A percentile compares a stretch with the other conserved stretches of the same genome.
phyloP scores from a whole-genome alignment of 1,284 basidiomycete species.

The Ceratorhiza oryzae-sativae region DNA sequence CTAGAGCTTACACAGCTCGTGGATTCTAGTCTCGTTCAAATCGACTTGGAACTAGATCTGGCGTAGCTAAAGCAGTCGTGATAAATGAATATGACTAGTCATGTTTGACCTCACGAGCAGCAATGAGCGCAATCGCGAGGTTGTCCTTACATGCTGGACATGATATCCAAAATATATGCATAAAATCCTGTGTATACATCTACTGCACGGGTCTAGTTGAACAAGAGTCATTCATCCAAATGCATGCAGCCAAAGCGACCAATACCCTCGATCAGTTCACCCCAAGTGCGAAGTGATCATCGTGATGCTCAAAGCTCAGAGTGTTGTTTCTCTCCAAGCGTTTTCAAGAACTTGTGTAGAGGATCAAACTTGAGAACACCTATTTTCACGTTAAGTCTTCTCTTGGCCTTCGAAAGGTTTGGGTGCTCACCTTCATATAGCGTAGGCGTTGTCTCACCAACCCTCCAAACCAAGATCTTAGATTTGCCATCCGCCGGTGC shows the following conservation, averaged over 20 bases:
- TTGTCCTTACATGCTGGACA: too few relatives aligned
- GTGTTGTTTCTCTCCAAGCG: slow-evolving; percentile 9
- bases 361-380: slow-evolving; percentile 70
- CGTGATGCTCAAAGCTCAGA: slow-evolving; percentile 8
- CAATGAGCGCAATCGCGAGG: too few relatives aligned
- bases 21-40: too few relatives aligned
- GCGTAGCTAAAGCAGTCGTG: too few relatives aligned
- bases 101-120: too few relatives aligned
- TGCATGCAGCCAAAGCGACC: slow-evolving; percentile 4
- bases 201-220: slow-evolving; percentile 13
- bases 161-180: not conserved
- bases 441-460: slow-evolving; percentile 61
- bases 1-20: too few relatives aligned
- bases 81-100: too few relatives aligned
- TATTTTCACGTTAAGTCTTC: slow-evolving; percentile 46
- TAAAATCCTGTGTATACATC: not conserved
- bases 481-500: slow-evolving; percentile 60
- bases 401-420: slow-evolving; percentile 13
- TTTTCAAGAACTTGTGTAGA: slow-evolving; percentile 65
- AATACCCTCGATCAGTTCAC: not conserved
- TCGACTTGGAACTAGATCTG: too few relatives aligned
- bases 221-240: slow-evolving; percentile 3
- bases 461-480: slow-evolving; percentile 70
- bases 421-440: slow-evolving; percentile 64
- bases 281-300: not conserved